phyloP scores from a whole-genome alignment of 148 eudicot species.

The Linanthus parryae region DNA sequence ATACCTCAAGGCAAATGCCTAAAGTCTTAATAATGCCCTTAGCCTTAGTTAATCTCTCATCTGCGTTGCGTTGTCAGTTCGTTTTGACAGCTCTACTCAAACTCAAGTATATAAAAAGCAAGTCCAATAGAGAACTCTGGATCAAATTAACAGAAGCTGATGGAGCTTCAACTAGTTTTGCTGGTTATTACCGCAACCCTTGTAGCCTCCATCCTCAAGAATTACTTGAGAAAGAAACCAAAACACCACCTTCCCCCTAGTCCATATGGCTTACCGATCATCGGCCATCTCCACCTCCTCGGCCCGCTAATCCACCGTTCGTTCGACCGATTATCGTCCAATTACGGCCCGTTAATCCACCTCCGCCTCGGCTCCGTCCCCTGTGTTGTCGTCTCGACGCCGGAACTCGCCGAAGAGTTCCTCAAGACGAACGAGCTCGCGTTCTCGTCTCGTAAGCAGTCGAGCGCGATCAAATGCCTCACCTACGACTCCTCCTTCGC shows the following conservation, averaged over 20 bases:
- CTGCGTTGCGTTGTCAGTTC: too few relatives aligned
- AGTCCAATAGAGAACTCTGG: too few relatives aligned
- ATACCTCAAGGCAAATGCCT: too few relatives aligned
- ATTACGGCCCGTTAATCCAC: slow-evolving; percentile 5
- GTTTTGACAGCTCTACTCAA: too few relatives aligned
- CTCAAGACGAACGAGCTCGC: slow-evolving; percentile 5
- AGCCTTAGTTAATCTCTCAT: too few relatives aligned
- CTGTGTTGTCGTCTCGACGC: slow-evolving; percentile 8
- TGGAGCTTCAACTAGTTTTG: too few relatives aligned
- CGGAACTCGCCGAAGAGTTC: slow-evolving; percentile 8
- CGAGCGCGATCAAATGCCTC: not conserved
- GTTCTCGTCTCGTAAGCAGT: slow-evolving; percentile 2
- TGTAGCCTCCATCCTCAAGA: too few relatives aligned
- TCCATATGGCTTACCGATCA: slow-evolving; percentile 3
- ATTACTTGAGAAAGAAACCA: not conserved
- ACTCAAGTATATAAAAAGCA: too few relatives aligned
- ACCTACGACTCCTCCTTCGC: slow-evolving; percentile 6
- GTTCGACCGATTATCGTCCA: slow-evolving; percentile 2
- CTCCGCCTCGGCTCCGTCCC: slow-evolving; percentile 3
- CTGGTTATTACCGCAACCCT: too few relatives aligned
- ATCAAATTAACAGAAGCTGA: too few relatives aligned
- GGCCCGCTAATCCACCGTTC: slow-evolving; percentile 1
- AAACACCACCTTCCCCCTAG: not conserved
- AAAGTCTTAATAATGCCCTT: too few relatives aligned
- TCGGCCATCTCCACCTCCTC: slow-evolving; percentile 11